These are phyloP conservation scores for Heterococcus sp. DNA, from an alignment of 108 stramenopile genomes.

Conservation along the genomic window DNA sequence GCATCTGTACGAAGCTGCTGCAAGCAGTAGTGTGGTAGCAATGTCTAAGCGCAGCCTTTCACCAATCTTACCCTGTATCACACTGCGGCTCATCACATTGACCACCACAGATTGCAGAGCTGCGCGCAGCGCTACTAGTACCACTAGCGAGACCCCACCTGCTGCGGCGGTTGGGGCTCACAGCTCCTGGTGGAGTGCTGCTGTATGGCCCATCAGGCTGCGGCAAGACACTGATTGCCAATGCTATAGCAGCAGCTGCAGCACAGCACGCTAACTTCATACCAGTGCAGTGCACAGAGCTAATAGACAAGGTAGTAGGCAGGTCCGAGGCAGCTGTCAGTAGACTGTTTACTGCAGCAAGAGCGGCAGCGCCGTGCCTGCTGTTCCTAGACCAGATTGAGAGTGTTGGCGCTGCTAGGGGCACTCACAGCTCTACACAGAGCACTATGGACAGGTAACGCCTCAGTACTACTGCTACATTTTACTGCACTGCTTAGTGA, in stretches of 20 bases:
- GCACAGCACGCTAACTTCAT: constrained; percentile 64
- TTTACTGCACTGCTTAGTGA: no score
- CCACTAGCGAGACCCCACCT: constrained; percentile 24
- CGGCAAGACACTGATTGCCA: constrained; percentile 44
- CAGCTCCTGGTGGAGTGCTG: constrained; percentile 36
- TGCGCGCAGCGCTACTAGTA: constrained; percentile 12
- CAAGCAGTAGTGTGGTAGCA: no score
- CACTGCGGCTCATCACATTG: no score
- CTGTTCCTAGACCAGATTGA: constrained; percentile 58
- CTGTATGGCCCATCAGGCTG: constrained; percentile 47
- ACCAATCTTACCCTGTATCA: no score
- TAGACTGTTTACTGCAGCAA: constrained; percentile 49
- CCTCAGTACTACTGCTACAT: no score
- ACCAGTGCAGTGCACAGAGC: constrained; percentile 81
- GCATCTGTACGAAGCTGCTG: no score
- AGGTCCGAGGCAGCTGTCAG: constrained; percentile 51
- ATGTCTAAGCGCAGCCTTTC: no score
- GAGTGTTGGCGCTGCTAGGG: constrained; percentile 21
- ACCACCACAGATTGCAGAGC: constrained; percentile 35
- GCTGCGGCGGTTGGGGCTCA: constrained; percentile 23
- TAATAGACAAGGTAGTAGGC: constrained; percentile 82
- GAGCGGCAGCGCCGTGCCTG: constrained; percentile 53
- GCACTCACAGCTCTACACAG: constrained; percentile 30
- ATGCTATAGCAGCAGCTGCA: constrained; percentile 31
- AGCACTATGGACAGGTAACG: constrained; percentile 24